Conservation (phyloP, 495 filamentous ascomycete species). For the Rhizodiscina lignyota region DNA sequence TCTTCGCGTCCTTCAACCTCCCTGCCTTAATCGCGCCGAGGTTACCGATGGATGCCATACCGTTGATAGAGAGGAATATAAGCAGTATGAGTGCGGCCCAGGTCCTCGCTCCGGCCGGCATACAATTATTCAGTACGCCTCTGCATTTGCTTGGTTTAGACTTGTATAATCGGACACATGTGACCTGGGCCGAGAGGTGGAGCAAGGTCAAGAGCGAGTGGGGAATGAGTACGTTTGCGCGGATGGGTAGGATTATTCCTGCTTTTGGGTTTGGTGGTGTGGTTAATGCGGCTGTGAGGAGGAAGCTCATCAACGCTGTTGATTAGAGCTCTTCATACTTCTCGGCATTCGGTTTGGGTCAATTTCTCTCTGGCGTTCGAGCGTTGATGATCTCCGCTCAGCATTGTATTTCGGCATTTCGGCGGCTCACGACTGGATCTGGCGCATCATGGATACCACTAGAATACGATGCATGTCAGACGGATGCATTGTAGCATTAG, state of each 20-base stretch:
- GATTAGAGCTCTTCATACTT: too few species aligned
- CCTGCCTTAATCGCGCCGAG: conserved; percentile 57
- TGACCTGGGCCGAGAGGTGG: conserved; percentile 39
- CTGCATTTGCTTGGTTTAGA: conserved; percentile 81
- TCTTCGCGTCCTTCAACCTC: conserved; percentile 88
- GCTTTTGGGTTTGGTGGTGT: conserved; percentile 90
- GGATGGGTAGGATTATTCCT: conserved; percentile 82
- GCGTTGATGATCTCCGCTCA: too few species aligned
- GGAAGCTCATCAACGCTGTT: too few species aligned
- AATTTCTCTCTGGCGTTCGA: too few species aligned
- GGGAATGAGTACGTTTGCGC: conserved; percentile 54
- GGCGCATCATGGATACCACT: too few species aligned
- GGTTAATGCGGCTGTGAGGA: conserved; percentile 61
- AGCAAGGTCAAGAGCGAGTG: conserved; percentile 58
- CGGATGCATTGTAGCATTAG: too few species aligned
- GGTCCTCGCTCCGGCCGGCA: conserved; percentile 60
- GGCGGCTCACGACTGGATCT: too few species aligned
- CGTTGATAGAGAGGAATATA: conserved; percentile 31
- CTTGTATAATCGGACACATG: conserved; percentile 52
- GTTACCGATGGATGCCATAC: conserved; percentile 21
- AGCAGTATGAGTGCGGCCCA: conserved; percentile 52
- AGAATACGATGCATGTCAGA: too few species aligned
- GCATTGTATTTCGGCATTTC: too few species aligned
- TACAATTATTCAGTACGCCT: conserved; percentile 73
- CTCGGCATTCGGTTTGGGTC: too few species aligned